A percentile compares a stretch with the other conserved stretches of the same genome.
Conservation (phyloP, 1,284 basidiomycete genomes). For the Ceratobasidium papillatum region DNA sequence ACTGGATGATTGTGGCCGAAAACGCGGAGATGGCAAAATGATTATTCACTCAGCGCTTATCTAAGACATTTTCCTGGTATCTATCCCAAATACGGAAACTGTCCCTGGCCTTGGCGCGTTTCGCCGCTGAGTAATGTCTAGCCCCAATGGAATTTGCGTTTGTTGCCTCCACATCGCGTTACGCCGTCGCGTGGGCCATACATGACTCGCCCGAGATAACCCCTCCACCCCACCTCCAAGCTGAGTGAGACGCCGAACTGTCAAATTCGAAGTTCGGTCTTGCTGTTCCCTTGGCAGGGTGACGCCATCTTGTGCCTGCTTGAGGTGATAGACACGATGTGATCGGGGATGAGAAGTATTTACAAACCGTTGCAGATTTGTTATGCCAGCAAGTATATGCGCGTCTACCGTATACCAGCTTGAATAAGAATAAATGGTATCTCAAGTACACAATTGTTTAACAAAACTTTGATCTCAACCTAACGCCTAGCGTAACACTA, state of each 20-base stretch:
- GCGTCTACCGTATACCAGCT: no score
- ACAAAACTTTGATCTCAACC: no score
- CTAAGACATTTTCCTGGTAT: not conserved
- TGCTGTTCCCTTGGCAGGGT: not conserved
- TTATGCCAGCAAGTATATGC: not conserved
- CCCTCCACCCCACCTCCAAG: not conserved
- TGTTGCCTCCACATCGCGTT: not conserved
- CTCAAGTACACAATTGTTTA: no score
- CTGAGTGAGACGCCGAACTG: not conserved
- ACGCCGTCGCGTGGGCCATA: no score
- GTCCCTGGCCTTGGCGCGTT: not conserved
- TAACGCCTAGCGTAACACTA: no score
- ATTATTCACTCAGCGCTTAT: not conserved
- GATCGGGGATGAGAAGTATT: not conserved
- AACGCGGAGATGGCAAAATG: not conserved
- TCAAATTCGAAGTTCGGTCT: not conserved
- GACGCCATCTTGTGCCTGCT: not conserved
- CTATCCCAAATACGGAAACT: not conserved
- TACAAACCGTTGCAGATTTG: not conserved
- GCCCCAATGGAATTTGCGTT: not conserved
- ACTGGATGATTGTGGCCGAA: conserved; percentile 11
- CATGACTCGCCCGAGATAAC: not conserved
- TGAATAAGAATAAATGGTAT: no score
- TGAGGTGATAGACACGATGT: not conserved
- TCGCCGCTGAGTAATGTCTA: not conserved